phyloP scores from a whole-genome alignment of 495 filamentous ascomycete species.

The Podospora pseudopauciseta region DNA sequence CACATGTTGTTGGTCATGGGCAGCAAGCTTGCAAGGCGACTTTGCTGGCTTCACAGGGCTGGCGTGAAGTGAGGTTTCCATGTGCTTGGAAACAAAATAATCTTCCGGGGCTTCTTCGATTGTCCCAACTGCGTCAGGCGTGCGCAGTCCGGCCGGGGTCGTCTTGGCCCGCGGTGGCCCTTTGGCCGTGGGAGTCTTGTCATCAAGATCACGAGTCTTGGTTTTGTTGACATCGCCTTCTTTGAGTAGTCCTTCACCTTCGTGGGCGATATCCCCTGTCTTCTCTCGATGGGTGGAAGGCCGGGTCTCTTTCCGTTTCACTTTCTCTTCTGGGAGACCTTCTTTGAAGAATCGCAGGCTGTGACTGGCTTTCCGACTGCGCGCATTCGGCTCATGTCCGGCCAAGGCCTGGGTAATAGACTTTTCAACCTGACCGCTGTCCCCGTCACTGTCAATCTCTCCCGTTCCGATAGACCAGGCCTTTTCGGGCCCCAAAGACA shows the following conservation, averaged over 20 bases:
- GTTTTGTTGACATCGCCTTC: not conserved
- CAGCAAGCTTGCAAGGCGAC: slow-evolving; percentile 6
- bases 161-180: slow-evolving; percentile 13
- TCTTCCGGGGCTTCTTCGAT: slow-evolving; percentile 24
- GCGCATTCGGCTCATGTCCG: slow-evolving; percentile 70
- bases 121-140: slow-evolving; percentile 17
- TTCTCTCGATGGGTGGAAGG: slow-evolving; percentile 31
- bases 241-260: slow-evolving; percentile 14
- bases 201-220: slow-evolving; percentile 8
- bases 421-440: slow-evolving; percentile 63
- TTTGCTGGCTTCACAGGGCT: slow-evolving; percentile 9
- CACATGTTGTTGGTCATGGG: slow-evolving; percentile 10
- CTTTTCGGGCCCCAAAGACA: slow-evolving; percentile 47
- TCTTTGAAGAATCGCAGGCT: slow-evolving; percentile 90
- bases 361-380: slow-evolving; percentile 93
- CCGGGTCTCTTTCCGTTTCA: slow-evolving; percentile 41
- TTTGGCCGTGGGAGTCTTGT: slow-evolving; percentile 10
- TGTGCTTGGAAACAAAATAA: slow-evolving; percentile 17
- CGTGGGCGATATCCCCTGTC: slow-evolving; percentile 14
- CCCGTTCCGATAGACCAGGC: slow-evolving; percentile 54
- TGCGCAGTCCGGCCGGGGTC: slow-evolving; percentile 11
- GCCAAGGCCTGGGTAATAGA: slow-evolving; percentile 78
- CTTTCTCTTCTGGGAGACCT: slow-evolving; percentile 61
- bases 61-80: slow-evolving; percentile 2
- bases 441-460: slow-evolving; percentile 36